Base-by-base conservation (phyloP, 768 basidiomycete species). In the Cystobasidium onofrii region DNA sequence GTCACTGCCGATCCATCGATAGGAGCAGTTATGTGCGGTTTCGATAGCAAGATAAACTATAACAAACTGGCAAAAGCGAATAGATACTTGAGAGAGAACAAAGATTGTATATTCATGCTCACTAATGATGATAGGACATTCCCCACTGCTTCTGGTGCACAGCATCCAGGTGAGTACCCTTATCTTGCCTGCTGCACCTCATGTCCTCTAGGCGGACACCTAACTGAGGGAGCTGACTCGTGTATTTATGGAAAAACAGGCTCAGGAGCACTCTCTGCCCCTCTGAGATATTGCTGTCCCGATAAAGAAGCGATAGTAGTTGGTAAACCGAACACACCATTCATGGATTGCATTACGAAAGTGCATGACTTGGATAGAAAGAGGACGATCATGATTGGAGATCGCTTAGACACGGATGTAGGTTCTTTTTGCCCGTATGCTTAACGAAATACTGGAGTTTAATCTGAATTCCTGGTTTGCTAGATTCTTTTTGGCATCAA, bases 1-100 rank as follows among this genome's bases (percentile, higher is more conserved):
- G 79, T 83, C 76, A 62, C 50, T 0, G 12, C 77, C 4, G 95
- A 97, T 80, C 87, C 89, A 7, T 83, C 85, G 64, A 87, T 99
- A 64, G 89, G 86, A n/a, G 94, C 91, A 12, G 95, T 99, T 17
- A 84, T 98, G n/a, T 94, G 92, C 80, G 95, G 95, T 0, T 86
- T 94, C 29, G 95, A 97, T 82, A 41, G 54, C 46, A 83, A 84
- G 77, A 85, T 96, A 80, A 96, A 91, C 82, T 99, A 98, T 83
- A 91, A 90, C 69, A 99, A 99, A 83, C 83, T 91, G 66, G 90
- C 89, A 13, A 95, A 92, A 81, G 96, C 92, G 2, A 91, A 90
- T 82, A 87, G 89, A 78, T 95, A 94, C 81, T 85, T 98, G 64
- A 87, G 86, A 46, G 75, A 77, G 67, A 77, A 79, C 76, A 34